Percentiles rank a stretch among this genome's conserved stretches.
phyloP scores from a whole-genome alignment of 1,284 basidiomycete genomes.

The Ganoderma lucidum region DNA sequence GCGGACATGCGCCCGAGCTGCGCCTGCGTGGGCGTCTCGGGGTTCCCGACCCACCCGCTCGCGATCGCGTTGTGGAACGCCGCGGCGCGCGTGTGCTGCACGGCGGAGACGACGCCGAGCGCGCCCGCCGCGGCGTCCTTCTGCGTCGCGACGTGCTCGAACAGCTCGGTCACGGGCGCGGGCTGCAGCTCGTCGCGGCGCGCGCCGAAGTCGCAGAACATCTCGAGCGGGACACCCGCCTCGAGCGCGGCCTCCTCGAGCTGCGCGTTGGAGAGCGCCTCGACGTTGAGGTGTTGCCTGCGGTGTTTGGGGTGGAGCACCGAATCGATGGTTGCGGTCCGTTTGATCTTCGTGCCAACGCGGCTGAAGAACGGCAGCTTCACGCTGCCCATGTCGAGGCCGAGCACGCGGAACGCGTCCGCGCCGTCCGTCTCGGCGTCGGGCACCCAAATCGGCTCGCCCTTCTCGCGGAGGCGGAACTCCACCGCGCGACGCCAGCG shows the following conservation, averaged over 20 bases:
- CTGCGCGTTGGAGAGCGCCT: slow-evolving; percentile 57
- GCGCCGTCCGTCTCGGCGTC: slow-evolving; percentile 37
- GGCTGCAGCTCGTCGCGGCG: slow-evolving; percentile 7
- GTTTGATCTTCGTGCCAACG: slow-evolving; percentile 20
- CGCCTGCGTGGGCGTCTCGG: slow-evolving; percentile 39
- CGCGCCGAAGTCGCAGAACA: slow-evolving; percentile 44
- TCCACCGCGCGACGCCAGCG: slow-evolving; percentile 67
- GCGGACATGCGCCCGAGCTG: slow-evolving; percentile 59
- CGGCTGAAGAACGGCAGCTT: slow-evolving; percentile 23
- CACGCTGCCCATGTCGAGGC: slow-evolving; percentile 25
- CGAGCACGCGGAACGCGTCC: slow-evolving; percentile 35
- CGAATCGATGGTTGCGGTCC: slow-evolving; percentile 25
- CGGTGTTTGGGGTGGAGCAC: slow-evolving; percentile 40
- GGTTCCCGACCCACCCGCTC: slow-evolving; percentile 36
- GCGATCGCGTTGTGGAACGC: slow-evolving; percentile 40
- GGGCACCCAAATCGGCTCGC: slow-evolving; percentile 59
- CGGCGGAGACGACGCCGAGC: slow-evolving; percentile 5
- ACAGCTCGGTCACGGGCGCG: background rate
- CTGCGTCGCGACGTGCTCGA: background rate
- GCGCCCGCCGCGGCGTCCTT: background rate
- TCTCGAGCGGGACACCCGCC: slow-evolving; percentile 63
- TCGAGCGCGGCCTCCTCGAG: slow-evolving; percentile 69
- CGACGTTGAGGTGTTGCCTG: slow-evolving; percentile 65
- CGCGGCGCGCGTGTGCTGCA: slow-evolving; percentile 25
- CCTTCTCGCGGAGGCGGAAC: slow-evolving; percentile 60